phyloP scores from a whole-genome alignment of 352 stramenopile genomes.

The Pythium diclinum region DNA sequence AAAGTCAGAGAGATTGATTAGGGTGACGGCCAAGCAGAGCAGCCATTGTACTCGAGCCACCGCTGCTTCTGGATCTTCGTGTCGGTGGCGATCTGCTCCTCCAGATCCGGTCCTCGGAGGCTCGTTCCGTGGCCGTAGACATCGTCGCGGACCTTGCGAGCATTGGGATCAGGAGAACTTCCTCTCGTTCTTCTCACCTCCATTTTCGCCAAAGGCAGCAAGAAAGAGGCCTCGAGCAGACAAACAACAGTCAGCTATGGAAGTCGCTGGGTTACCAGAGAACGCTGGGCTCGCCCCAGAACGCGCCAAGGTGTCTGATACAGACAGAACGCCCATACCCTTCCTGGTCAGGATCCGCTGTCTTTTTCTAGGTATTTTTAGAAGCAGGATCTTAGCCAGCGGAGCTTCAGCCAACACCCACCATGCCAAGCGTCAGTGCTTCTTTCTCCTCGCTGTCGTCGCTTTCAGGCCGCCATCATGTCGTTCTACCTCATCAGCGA shows the following conservation, averaged over 20 bases:
- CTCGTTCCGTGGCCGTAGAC: background rate
- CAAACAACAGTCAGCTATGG: background rate
- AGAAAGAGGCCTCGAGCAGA: background rate
- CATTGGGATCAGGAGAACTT: background rate
- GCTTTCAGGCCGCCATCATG: conserved; percentile 29
- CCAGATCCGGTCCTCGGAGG: conserved; percentile 44
- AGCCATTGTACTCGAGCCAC: conserved; percentile 47
- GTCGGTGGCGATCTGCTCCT: conserved; percentile 49
- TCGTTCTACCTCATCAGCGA: conserved; percentile 72
- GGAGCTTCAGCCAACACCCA: background rate
- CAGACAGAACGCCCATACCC: background rate
- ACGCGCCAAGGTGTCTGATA: background rate
- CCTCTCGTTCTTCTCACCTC: background rate
- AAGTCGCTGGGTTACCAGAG: background rate
- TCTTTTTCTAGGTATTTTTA: background rate
- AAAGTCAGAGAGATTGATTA: background rate
- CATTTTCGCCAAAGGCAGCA: background rate
- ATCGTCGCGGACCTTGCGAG: conserved; percentile 1
- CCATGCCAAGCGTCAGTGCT: background rate
- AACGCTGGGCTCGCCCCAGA: background rate
- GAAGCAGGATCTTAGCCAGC: background rate
- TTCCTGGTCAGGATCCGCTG: background rate
- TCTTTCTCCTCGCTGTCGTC: background rate
- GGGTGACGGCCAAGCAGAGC: background rate
- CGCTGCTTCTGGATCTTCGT: conserved; percentile 45